These are phyloP conservation scores for Cicer arietinum DNA, from an alignment of 306 rosid genomes.

Conservation along the genomic window DNA sequence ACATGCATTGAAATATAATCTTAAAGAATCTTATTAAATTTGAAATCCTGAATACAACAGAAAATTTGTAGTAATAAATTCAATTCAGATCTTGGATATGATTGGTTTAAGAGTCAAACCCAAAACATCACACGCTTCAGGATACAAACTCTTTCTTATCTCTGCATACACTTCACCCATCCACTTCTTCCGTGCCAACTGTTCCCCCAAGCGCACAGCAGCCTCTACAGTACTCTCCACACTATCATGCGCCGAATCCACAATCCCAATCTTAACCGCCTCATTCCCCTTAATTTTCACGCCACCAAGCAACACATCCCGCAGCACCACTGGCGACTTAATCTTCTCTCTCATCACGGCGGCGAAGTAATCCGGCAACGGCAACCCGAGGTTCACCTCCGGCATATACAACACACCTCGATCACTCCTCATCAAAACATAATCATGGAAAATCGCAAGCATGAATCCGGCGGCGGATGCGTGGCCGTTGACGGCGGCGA, in stretches of 20 bases:
- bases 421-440: slow-evolving; percentile 65
- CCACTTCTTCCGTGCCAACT: slow-evolving; percentile 60
- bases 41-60: background rate
- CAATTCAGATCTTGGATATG: slow-evolving; percentile 54
- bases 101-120: slow-evolving; percentile 42
- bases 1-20: background rate
- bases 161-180: slow-evolving; percentile 59
- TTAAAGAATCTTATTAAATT: background rate
- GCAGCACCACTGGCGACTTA: slow-evolving; percentile 45
- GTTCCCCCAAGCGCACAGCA: slow-evolving; percentile 58
- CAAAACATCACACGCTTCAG: slow-evolving; percentile 51
- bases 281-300: slow-evolving; percentile 54
- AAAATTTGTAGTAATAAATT: background rate
- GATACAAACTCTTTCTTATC: slow-evolving; percentile 75
- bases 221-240: slow-evolving; percentile 53
- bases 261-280: slow-evolving; percentile 68
- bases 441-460: slow-evolving; percentile 68
- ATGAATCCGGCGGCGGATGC: slow-evolving; percentile 61
- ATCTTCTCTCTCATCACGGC: slow-evolving; percentile 56
- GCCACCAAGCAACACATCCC: slow-evolving; percentile 61
- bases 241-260: slow-evolving; percentile 68
- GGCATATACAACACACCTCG: slow-evolving; percentile 75
- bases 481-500: slow-evolving; percentile 78
- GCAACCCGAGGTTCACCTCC: slow-evolving; percentile 65
- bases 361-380: slow-evolving; percentile 66